Percentiles rank a stretch among this genome's conserved stretches.
Evolutionary conservation across 116 monocot species (phyloP).

Genomic region (Posidonia oceanica): DNA sequence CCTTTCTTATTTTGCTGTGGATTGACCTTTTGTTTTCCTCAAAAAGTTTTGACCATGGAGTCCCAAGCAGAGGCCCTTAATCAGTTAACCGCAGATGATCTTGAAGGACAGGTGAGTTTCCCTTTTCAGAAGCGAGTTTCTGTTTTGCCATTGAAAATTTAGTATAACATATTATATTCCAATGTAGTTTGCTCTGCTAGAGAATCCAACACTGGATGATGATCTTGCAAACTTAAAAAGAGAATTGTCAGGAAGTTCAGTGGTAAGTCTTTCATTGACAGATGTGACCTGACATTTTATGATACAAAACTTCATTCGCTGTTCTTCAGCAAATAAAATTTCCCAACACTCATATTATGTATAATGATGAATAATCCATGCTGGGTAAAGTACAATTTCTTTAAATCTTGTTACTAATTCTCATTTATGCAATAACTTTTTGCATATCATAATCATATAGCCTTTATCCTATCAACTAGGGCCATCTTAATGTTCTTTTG

Average conservation of each 20-base stretch:
- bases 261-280: slow-evolving; percentile 21
- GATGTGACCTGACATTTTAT: no score
- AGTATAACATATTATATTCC: not conserved
- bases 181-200: slow-evolving; percentile 90
- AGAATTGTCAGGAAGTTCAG: slow-evolving; percentile 53
- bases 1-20: slow-evolving; percentile 1
- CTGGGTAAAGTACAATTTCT: no score
- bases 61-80: slow-evolving; percentile 73
- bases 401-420: no score
- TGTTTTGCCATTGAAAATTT: no score
- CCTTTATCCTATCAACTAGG: no score
- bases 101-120: slow-evolving; percentile 81
- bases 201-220: slow-evolving; percentile 89
- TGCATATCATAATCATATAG: no score
- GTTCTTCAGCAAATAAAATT: no score
- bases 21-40: not conserved
- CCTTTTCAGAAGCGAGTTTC: not conserved
- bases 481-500: no score
- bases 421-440: no score
- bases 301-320: no score
- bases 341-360: no score
- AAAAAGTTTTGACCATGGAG: slow-evolving; percentile 90
- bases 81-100: slow-evolving; percentile 81
- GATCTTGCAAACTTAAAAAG: slow-evolving; percentile 80
- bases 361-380: no score